Percentiles rank a stretch among this genome's conserved stretches.
Conservation (phyloP, 2,329 filamentous ascomycete species). For the Ophiostoma angusticollis region DNA sequence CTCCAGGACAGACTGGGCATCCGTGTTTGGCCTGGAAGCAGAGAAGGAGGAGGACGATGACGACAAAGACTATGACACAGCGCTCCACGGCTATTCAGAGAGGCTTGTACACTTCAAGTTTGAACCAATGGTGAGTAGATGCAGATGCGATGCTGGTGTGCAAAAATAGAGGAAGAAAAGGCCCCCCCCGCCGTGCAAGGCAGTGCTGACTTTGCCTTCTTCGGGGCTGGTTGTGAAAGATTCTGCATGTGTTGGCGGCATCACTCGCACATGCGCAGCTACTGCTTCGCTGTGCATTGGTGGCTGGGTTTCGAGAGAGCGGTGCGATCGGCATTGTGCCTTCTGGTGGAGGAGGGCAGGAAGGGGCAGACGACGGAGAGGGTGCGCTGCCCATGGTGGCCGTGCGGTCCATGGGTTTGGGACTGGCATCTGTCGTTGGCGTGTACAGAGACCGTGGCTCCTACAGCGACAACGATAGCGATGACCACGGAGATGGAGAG, state of each 20-base stretch:
- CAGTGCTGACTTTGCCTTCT: no score
- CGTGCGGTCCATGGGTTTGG: conserved; percentile 69
- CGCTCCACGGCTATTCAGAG: conserved; percentile 8
- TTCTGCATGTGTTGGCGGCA: conserved; percentile 74
- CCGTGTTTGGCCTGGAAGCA: conserved; percentile 29
- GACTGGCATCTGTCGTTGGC: conserved; percentile 71
- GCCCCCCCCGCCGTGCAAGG: no score
- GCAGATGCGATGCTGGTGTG: no score
- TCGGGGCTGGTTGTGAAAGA: conserved; percentile 38
- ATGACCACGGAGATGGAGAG: conserved; percentile 20
- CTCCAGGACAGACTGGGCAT: conserved; percentile 12
- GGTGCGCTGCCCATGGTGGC: conserved; percentile 59
- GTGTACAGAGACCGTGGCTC: conserved; percentile 25
- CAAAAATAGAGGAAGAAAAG: no score
- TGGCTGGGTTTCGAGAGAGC: conserved; percentile 80
- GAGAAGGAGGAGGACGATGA: conserved; percentile 16
- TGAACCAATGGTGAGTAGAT: conserved; percentile 69
- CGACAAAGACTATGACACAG: conserved; percentile 5
- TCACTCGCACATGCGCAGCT: conserved; percentile 62
- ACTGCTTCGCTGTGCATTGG: conserved; percentile 61
- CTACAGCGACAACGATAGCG: no score
- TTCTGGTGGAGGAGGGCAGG: conserved; percentile 1
- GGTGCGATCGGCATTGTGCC: conserved; percentile 57
- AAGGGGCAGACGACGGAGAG: conserved; percentile 20
- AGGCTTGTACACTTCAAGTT: conserved; percentile 72